These are phyloP conservation scores for Dinochytrium kinnereticum DNA, from an alignment of 371 early-diverging fungal species.

Conservation along the genomic window DNA sequence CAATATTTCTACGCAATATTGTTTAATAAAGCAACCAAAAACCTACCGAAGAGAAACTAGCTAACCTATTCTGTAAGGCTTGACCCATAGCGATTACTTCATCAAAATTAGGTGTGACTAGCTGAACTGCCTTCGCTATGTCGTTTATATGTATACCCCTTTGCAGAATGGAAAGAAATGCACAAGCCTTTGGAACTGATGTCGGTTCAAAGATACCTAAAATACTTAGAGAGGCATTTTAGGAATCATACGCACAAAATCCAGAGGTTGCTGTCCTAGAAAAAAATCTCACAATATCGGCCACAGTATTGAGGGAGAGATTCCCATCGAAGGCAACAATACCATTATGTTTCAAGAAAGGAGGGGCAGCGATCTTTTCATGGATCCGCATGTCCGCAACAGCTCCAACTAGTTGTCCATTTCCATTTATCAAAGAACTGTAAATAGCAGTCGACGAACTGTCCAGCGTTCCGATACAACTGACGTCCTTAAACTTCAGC, in stretches of 20 bases:
- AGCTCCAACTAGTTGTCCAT: conserved; percentile 77
- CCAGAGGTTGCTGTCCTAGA: conserved; percentile 36
- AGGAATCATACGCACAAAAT: too few relatives aligned
- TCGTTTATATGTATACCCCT: not conserved
- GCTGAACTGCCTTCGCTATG: not conserved
- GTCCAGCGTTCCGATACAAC: too few relatives aligned
- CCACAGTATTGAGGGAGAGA: conserved; percentile 54
- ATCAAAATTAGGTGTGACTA: conserved; percentile 43
- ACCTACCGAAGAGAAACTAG: not conserved
- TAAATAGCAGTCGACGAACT: conserved; percentile 69
- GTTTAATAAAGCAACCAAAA: not conserved
- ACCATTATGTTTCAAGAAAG: not conserved
- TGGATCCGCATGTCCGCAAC: conserved; percentile 91
- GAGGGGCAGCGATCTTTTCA: conserved; percentile 17
- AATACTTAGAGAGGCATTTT: not conserved
- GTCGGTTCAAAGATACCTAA: conserved; percentile 87
- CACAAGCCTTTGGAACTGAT: conserved; percentile 78
- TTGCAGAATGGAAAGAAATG: conserved; percentile 53
- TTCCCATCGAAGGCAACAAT: conserved; percentile 68
- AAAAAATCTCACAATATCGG: too few relatives aligned
- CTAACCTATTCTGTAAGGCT: not conserved
- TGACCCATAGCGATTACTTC: conserved; percentile 37
- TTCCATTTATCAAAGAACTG: conserved; percentile 72
- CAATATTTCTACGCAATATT: not conserved
- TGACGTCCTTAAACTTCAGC: too few relatives aligned